Base-by-base conservation (phyloP, 1,139 yeast genomes). In the Schizosaccharomyces versatilis region DNA sequence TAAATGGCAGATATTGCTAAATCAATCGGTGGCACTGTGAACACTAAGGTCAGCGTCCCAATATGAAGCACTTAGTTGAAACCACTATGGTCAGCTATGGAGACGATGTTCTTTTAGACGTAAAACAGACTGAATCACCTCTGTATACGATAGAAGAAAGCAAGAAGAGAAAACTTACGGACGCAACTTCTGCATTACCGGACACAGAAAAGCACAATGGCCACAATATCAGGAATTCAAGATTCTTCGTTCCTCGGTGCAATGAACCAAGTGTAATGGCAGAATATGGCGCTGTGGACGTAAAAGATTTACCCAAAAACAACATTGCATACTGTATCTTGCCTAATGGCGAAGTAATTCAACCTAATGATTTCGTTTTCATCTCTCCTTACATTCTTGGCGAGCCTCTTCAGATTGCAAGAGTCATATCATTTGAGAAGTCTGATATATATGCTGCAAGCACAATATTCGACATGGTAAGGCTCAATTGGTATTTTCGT, bases 321-420 rank as follows among this genome's bases (percentile, higher is more conserved):
- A 36, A 36, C n/a, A 19, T 44, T 19, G 49, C 32, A 3, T 44
- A 32, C 36, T 44, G 49, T 32, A 32, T 32, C n/a, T 24, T 44
- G 32, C n/a, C 32, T 14, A 44, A 44, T 24, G 49, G 49, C 49
- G 36, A 44, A 44, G 9, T 17, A 12, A 44, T 44, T 9, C 49
- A 44, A 24, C 49, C 49, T 8, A 44, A 44, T 32, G 49, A 44
- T 32, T 44, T 44, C 19, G 49, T 44, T 9, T 88, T 84, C 65
- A 79, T 90, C 78, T 74, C 86, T 36, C 80, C 94, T 60, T 96
- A 85, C 65, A 96, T 96, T 0, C 90, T 95, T 0, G 94, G 95
- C 1, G 97, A 88, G 62, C 96, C 97, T 0, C 88, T 84, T 68
- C 86, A 84, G 63, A 77, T 90, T 52, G 97, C 94, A 0, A 72